phyloP scores from a whole-genome alignment of 768 basidiomycete species.

The Cyclocybe aegerita region DNA sequence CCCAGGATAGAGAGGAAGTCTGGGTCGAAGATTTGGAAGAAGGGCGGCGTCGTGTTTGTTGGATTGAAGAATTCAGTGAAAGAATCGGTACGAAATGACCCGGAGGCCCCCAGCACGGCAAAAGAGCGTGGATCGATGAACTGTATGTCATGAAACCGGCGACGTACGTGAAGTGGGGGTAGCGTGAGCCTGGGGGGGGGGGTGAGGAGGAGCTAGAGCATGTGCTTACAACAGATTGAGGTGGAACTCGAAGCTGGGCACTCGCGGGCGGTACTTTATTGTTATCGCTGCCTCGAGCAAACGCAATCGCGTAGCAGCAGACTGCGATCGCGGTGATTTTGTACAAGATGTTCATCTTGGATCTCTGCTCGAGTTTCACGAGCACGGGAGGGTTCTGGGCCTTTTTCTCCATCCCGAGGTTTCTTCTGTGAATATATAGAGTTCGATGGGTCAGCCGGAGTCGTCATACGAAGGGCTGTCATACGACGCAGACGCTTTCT shows the following conservation, averaged over 20 bases:
- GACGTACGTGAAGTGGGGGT: neutral
- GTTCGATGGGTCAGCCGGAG: no score
- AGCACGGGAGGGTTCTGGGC: no score
- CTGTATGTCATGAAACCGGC: constrained; percentile 26
- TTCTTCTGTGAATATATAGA: no score
- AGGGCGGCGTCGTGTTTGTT: constrained; percentile 35
- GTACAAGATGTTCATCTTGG: neutral
- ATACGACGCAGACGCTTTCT: no score
- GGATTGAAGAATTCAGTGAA: constrained; percentile 44
- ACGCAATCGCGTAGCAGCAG: neutral
- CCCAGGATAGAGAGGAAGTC: constrained; percentile 65
- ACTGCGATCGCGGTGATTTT: neutral
- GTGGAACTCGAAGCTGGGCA: neutral
- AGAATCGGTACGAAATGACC: constrained; percentile 34
- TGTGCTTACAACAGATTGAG: constrained; percentile 30
- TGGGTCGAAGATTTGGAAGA: constrained; percentile 54
- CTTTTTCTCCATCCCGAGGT: no score
- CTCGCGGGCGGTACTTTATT: constrained; percentile 14
- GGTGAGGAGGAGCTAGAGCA: neutral
- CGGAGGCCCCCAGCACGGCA: constrained; percentile 49
- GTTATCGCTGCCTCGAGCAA: constrained; percentile 5
- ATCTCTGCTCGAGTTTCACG: neutral
- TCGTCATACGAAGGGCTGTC: no score
- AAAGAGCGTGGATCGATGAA: constrained; percentile 50
- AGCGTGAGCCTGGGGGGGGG: neutral